phyloP scores from a whole-genome alignment of 106 monocot species.

The Acorus calamus region DNA sequence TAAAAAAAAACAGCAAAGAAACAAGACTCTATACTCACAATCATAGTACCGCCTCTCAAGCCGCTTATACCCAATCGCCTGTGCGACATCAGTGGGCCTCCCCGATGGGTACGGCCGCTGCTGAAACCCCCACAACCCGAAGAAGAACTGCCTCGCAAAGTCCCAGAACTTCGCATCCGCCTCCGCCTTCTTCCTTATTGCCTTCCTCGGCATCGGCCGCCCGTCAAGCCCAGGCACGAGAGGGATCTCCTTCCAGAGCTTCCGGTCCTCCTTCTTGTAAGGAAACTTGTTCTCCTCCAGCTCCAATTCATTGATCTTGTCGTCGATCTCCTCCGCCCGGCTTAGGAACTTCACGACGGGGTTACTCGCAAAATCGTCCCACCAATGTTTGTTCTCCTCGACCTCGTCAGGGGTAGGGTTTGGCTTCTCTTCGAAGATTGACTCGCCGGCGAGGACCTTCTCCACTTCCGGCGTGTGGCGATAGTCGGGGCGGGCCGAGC shows the following conservation, averaged over 20 bases:
- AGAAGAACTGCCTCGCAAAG: slow-evolving; percentile 76
- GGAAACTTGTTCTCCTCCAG: slow-evolving; percentile 65
- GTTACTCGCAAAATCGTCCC: slow-evolving; percentile 47
- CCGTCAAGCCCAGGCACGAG: slow-evolving; percentile 62
- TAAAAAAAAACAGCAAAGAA: neutral
- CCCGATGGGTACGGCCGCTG: slow-evolving; percentile 75
- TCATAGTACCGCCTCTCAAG: slow-evolving; percentile 83
- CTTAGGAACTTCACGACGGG: slow-evolving; percentile 68
- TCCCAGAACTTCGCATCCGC: slow-evolving; percentile 82
- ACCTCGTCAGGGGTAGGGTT: slow-evolving; percentile 59
- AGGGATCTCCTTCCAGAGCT: slow-evolving; percentile 65
- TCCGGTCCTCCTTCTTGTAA: slow-evolving; percentile 48
- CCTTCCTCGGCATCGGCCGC: slow-evolving; percentile 70
- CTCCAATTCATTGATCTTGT: slow-evolving; percentile 66
- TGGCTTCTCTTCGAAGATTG: slow-evolving; percentile 40
- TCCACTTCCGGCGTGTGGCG: slow-evolving; percentile 74
- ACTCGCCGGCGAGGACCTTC: slow-evolving; percentile 48
- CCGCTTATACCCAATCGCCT: slow-evolving; percentile 70
- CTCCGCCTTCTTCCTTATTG: slow-evolving; percentile 59
- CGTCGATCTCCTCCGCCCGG: slow-evolving; percentile 44
- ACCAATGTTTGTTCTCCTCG: slow-evolving; percentile 61
- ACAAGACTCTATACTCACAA: slow-evolving; percentile 41
- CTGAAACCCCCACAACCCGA: slow-evolving; percentile 73
- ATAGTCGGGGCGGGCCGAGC: slow-evolving; percentile 52
- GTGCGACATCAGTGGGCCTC: slow-evolving; percentile 62